Conservation (phyloP, 1,139 yeast species). For the Yamadazyma dendronema region DNA sequence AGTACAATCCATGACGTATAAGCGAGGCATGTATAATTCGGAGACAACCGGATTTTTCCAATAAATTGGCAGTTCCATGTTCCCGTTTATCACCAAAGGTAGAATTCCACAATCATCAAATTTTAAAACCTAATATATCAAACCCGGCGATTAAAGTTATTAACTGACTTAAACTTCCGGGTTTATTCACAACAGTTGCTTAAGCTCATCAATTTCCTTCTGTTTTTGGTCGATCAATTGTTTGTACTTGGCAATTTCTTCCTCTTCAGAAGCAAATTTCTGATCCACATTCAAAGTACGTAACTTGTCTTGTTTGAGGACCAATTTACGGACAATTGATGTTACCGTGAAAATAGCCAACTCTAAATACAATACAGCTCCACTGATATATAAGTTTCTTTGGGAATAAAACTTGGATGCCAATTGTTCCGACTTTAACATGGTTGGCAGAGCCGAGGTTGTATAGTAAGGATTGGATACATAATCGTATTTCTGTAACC, state of each 20-base stretch:
- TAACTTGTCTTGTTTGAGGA: slow-evolving; percentile 51
- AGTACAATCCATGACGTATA: no score
- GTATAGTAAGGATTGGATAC: slow-evolving; percentile 28
- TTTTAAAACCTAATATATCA: no score
- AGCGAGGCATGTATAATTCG: no score
- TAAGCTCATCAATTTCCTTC: slow-evolving; percentile 47
- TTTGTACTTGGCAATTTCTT: slow-evolving; percentile 37
- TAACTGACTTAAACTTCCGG: no score
- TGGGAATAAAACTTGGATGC: slow-evolving; percentile 66
- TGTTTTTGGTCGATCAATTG: slow-evolving; percentile 46
- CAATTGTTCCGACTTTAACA: slow-evolving; percentile 38
- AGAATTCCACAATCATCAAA: no score
- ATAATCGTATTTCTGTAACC: slow-evolving; percentile 35
- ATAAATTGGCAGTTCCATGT: no score
- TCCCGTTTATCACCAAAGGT: no score
- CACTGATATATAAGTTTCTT: slow-evolving; percentile 68
- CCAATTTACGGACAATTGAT: slow-evolving; percentile 55
- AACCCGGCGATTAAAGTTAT: no score
- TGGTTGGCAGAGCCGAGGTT: slow-evolving; percentile 9
- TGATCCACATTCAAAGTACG: slow-evolving; percentile 25
- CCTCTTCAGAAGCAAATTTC: slow-evolving; percentile 20
- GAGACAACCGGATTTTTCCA: no score
- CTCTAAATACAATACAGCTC: slow-evolving; percentile 63
- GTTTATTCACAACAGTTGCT: no score
- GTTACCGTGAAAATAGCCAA: slow-evolving; percentile 59